Evolutionary conservation across 2,329 filamentous ascomycete genomes (phyloP).

Genomic region (Leptoxyphium fumago): DNA sequence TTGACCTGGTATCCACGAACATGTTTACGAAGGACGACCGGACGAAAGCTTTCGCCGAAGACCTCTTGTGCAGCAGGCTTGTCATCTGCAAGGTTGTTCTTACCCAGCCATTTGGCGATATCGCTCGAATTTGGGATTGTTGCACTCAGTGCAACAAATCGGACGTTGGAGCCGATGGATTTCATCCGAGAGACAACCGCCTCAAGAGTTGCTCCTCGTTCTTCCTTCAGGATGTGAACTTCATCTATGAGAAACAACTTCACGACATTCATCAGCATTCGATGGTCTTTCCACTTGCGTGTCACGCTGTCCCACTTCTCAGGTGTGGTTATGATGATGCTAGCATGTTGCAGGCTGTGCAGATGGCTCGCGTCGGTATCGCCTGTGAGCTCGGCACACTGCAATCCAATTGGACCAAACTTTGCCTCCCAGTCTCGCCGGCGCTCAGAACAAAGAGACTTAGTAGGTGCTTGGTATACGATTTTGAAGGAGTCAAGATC

Average conservation of each 20-base stretch:
- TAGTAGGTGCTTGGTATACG: slow-evolving; percentile 73
- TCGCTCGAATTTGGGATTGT: slow-evolving; percentile 73
- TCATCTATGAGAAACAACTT: slow-evolving; percentile 77
- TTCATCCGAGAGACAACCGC: slow-evolving; percentile 82
- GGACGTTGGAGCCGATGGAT: slow-evolving; percentile 56
- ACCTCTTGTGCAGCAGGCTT: slow-evolving; percentile 51
- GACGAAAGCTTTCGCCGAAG: slow-evolving; percentile 68
- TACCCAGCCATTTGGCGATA: slow-evolving; percentile 67
- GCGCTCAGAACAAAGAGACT: slow-evolving; percentile 65
- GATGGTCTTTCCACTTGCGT: slow-evolving; percentile 71
- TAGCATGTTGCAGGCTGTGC: slow-evolving; percentile 53
- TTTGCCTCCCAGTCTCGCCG: slow-evolving; percentile 65
- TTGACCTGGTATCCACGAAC: slow-evolving; percentile 55
- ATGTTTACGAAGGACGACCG: slow-evolving; percentile 60
- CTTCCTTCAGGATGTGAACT: slow-evolving; percentile 72
- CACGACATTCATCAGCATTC: slow-evolving; percentile 57
- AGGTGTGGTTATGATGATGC: slow-evolving; percentile 74
- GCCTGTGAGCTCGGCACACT: slow-evolving; percentile 66
- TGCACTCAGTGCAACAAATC: slow-evolving; percentile 69
- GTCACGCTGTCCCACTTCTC: slow-evolving; percentile 91
- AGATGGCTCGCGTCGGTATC: slow-evolving; percentile 59
- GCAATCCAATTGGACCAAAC: slow-evolving; percentile 51
- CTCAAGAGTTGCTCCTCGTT: slow-evolving; percentile 65
- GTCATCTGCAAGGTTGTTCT: slow-evolving; percentile 42
- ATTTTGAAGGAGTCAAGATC: slow-evolving; percentile 56